Conservation (phyloP, 202 grass and related monocot species). For the Saccharum hybrid region DNA sequence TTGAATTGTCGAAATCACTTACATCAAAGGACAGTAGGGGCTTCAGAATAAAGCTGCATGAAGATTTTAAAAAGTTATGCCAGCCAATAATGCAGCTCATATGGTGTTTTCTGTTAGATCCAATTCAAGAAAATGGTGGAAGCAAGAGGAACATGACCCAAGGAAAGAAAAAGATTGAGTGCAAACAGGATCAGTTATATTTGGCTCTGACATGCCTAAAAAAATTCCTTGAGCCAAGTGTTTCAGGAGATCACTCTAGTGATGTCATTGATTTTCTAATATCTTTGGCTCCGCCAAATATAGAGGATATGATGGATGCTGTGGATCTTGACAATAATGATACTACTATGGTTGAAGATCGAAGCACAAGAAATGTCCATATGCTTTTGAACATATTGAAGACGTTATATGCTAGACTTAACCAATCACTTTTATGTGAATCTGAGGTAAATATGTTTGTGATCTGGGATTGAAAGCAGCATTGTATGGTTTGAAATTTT, state of each 20-base stretch:
- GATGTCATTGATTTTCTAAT: constrained; percentile 62
- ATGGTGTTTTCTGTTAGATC: constrained; percentile 55
- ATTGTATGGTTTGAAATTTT: constrained; percentile 32
- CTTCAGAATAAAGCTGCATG: constrained; percentile 37
- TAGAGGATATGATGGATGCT: constrained; percentile 49
- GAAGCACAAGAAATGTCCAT: constrained; percentile 40
- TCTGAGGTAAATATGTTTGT: constrained; percentile 68
- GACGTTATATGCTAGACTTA: constrained; percentile 59
- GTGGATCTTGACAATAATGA: constrained; percentile 35
- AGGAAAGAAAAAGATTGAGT: constrained; percentile 58
- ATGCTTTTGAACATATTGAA: constrained; percentile 64
- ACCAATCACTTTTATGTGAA: constrained; percentile 67
- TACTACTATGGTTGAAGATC: constrained; percentile 27
- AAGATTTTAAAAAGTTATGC: constrained; percentile 58
- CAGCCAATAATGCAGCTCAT: constrained; percentile 71
- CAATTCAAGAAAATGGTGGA: constrained; percentile 55
- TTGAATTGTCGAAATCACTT: constrained; percentile 64
- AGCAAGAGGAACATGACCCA: constrained; percentile 63
- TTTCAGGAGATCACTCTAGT: constrained; percentile 47
- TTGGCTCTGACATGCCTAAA: constrained; percentile 68
- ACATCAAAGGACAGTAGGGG: constrained; percentile 36
- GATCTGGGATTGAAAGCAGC: constrained; percentile 22
- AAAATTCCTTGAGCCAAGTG: constrained; percentile 65
- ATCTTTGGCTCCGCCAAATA: constrained; percentile 53
- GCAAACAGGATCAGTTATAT: constrained; percentile 63